A percentile compares a stretch with the other conserved stretches of the same genome.
phyloP scores from a whole-genome alignment of 179 eudicot genomes.

The Beta macrorhiza region DNA sequence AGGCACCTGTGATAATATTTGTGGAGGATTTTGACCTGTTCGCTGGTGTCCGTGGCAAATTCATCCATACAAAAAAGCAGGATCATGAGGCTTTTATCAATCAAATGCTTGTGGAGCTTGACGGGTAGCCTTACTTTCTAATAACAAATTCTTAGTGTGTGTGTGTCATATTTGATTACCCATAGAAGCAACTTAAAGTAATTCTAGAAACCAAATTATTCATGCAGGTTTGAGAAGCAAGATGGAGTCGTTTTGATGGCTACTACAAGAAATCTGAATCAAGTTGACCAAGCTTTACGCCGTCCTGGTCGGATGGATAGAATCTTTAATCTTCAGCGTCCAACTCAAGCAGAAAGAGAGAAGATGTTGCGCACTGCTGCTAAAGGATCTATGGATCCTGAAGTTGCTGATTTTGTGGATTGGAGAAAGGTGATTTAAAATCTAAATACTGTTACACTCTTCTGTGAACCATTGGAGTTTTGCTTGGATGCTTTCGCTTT shows the following conservation, averaged over 20 bases:
- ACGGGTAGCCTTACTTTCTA: conserved; percentile 54
- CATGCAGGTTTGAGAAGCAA: conserved; percentile 86
- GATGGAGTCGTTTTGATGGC: conserved; percentile 98
- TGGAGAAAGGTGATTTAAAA: conserved; percentile 69
- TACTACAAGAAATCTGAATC: conserved; percentile 69
- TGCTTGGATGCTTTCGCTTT: conserved; percentile 5
- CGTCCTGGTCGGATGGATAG: conserved; percentile 99
- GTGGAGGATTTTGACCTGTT: conserved; percentile 93
- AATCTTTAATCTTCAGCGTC: conserved; percentile 75
- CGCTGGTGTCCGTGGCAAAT: conserved; percentile 92
- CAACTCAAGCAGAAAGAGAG: conserved; percentile 86
- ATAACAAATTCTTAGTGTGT: background rate
- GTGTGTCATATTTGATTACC: background rate
- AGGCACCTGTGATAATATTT: conserved; percentile 95
- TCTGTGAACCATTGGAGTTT: background rate
- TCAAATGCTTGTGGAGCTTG: conserved; percentile 95
- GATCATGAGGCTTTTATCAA: conserved; percentile 96
- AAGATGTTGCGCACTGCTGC: conserved; percentile 67
- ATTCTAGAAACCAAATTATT: conserved; percentile 8
- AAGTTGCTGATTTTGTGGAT: conserved; percentile 69
- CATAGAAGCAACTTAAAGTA: background rate
- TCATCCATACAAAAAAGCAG: conserved; percentile 85
- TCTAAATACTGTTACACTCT: background rate
- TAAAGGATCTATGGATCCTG: conserved; percentile 80
- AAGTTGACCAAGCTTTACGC: conserved; percentile 80